Percentiles rank a stretch among this genome's conserved stretches.
Conservation (phyloP, 2,329 filamentous ascomycete genomes). For the Ceratocystis papillata region DNA sequence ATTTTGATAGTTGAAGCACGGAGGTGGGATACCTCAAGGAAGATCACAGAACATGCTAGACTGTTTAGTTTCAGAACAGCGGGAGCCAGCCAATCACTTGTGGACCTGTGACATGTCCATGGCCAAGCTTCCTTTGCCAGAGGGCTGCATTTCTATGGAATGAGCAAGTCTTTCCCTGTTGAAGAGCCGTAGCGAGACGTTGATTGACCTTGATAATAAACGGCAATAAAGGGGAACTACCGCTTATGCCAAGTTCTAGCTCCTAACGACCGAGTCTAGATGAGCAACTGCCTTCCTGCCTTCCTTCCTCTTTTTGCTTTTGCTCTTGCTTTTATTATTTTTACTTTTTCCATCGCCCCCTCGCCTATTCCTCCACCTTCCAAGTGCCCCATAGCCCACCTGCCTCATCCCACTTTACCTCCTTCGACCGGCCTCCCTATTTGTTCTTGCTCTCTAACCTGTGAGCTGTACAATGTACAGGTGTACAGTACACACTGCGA, state of each 20-base stretch:
- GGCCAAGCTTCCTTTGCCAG: neutral
- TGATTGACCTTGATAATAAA: neutral
- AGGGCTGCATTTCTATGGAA: neutral
- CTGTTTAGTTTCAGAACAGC: neutral
- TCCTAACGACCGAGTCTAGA: neutral
- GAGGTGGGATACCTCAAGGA: neutral
- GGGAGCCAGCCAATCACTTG: neutral
- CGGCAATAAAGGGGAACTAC: neutral
- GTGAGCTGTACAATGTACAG: neutral
- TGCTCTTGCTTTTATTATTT: too few species aligned
- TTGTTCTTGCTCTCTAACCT: too few species aligned
- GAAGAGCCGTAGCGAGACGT: neutral
- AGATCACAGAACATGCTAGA: neutral
- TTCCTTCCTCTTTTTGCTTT: neutral
- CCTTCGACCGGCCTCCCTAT: too few species aligned
- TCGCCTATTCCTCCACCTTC: too few species aligned
- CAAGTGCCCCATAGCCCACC: too few species aligned
- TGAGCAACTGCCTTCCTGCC: conserved; percentile 1
- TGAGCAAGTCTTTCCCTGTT: conserved; percentile 1
- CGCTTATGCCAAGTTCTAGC: neutral
- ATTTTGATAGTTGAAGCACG: neutral
- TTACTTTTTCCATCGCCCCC: too few species aligned
- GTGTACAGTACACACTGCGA: neutral
- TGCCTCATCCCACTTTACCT: too few species aligned
- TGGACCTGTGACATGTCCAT: neutral